Percentiles rank a stretch among this genome's conserved stretches.
These are phyloP conservation scores for Penicillium taxi DNA, from an alignment of 495 filamentous ascomycete genomes.

Conservation along the genomic window DNA sequence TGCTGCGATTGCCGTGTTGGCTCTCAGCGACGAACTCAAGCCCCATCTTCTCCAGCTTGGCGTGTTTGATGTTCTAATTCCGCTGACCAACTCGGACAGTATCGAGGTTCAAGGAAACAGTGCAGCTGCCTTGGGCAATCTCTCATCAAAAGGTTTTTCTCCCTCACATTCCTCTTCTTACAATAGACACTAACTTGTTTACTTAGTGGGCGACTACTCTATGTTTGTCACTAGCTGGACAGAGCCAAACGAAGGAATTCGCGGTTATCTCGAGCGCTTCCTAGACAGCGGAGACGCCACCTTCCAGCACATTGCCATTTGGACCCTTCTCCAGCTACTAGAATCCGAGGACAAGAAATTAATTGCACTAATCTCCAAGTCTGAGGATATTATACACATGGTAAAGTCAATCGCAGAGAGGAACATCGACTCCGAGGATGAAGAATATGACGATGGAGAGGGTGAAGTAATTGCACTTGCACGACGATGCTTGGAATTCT, in stretches of 20 bases:
- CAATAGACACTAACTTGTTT: neutral
- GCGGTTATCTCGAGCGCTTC: constrained; percentile 89
- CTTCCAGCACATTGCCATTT: constrained; percentile 98
- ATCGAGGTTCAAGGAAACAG: constrained; percentile 99
- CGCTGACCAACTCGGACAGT: constrained; percentile 86
- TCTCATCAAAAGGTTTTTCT: constrained; percentile 86
- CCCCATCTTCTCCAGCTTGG: constrained; percentile 83
- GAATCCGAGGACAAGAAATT: constrained; percentile 87
- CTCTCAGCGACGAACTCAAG: constrained; percentile 92
- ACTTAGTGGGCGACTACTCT: constrained; percentile 83
- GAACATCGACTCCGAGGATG: constrained; percentile 83
- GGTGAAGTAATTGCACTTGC: constrained; percentile 92
- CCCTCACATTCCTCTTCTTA: neutral
- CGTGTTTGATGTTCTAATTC: constrained; percentile 94
- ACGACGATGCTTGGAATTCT: constrained; percentile 76
- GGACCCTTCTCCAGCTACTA: constrained; percentile 90
- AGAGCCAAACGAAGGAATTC: constrained; percentile 86
- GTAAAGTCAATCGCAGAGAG: constrained; percentile 84
- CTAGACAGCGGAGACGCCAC: constrained; percentile 90
- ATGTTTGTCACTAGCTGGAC: constrained; percentile 93
- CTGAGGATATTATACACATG: constrained; percentile 81
- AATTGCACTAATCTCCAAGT: constrained; percentile 75
- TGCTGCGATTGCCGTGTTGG: constrained; percentile 94
- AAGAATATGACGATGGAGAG: constrained; percentile 83
- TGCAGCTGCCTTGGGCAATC: constrained; percentile 87